A percentile compares a stretch with the other conserved stretches of the same genome.
Evolutionary conservation across 805 yeast species (phyloP).

Genomic region (Wilhelminamyces savonicus): DNA sequence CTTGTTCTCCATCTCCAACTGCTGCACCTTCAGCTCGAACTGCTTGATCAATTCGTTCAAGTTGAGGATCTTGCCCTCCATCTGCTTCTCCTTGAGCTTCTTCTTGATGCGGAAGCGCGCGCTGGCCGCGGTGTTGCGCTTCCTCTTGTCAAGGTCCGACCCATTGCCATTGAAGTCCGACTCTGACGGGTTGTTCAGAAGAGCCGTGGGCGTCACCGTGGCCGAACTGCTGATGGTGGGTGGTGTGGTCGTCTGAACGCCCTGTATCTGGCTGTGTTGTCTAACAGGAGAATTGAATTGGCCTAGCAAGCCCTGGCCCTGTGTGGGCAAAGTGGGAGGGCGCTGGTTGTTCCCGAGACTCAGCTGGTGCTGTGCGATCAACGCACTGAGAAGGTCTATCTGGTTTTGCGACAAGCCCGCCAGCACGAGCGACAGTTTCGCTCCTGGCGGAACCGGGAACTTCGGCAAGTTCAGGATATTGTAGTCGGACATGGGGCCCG

Average conservation of each 20-base stretch:
- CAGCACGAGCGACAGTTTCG: constrained; percentile 52
- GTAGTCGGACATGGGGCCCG: constrained; percentile 11
- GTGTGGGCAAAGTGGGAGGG: neutral
- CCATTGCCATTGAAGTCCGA: neutral
- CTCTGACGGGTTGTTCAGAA: too few species aligned
- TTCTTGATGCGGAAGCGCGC: constrained; percentile 91
- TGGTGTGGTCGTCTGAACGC: too few species aligned
- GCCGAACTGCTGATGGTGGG: too few species aligned
- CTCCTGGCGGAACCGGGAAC: constrained; percentile 69
- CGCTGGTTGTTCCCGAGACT: constrained; percentile 6
- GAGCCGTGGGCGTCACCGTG: too few species aligned
- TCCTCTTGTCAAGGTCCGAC: constrained; percentile 52
- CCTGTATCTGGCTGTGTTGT: constrained; percentile 8
- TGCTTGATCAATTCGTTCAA: constrained; percentile 40
- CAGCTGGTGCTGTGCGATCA: constrained; percentile 63
- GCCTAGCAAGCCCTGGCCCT: neutral
- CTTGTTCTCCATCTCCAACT: constrained; percentile 57
- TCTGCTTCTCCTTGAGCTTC: constrained; percentile 86
- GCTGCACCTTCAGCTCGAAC: constrained; percentile 43
- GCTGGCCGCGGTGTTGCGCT: constrained; percentile 88
- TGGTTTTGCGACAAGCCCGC: constrained; percentile 67
- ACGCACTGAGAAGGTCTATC: constrained; percentile 65
- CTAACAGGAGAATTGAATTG: constrained; percentile 4
- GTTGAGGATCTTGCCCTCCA: constrained; percentile 51
- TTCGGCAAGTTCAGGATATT: constrained; percentile 45